Percentiles rank a stretch among this genome's conserved stretches.
Evolutionary conservation across 352 stramenopile genomes (phyloP).

Genomic region (Globisporangium acanthophoron): DNA sequence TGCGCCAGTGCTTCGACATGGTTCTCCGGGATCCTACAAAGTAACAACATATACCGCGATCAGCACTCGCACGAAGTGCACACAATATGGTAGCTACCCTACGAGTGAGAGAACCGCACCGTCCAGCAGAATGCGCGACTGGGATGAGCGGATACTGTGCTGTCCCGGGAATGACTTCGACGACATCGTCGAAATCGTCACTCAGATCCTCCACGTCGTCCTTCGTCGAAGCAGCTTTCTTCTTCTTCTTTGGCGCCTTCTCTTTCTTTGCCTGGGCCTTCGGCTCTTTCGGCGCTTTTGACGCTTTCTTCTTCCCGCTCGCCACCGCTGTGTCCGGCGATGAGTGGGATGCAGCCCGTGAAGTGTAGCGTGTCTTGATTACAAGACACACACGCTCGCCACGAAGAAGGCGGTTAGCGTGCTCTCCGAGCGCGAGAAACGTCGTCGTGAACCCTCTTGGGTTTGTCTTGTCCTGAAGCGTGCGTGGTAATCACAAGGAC

Average conservation of each 20-base stretch:
- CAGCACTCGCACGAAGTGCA: not conserved
- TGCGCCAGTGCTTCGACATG: constrained; percentile 74
- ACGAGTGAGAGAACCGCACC: constrained; percentile 23
- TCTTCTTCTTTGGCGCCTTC: constrained; percentile 31
- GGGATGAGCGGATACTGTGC: constrained; percentile 52
- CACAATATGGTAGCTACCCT: not conserved
- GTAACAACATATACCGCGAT: not conserved
- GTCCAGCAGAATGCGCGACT: constrained; percentile 32
- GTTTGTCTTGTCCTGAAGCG: constrained; percentile 67
- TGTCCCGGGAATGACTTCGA: constrained; percentile 35
- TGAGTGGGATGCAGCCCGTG: constrained; percentile 20
- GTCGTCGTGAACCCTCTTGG: constrained; percentile 80
- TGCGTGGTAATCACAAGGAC: not conserved
- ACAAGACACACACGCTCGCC: constrained; percentile 75
- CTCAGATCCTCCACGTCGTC: constrained; percentile 58
- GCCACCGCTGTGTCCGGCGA: constrained; percentile 14
- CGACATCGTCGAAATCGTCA: constrained; percentile 54
- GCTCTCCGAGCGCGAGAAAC: constrained; percentile 54
- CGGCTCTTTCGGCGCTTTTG: constrained; percentile 17
- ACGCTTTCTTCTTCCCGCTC: constrained; percentile 29
- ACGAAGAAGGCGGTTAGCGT: constrained; percentile 43
- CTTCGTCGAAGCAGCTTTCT: constrained; percentile 25
- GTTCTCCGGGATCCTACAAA: constrained; percentile 48
- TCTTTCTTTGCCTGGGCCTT: constrained; percentile 7
- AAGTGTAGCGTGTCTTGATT: constrained; percentile 65